Evolutionary conservation across 148 eudicot species (phyloP).

Genomic region (Polygonum aviculare): DNA sequence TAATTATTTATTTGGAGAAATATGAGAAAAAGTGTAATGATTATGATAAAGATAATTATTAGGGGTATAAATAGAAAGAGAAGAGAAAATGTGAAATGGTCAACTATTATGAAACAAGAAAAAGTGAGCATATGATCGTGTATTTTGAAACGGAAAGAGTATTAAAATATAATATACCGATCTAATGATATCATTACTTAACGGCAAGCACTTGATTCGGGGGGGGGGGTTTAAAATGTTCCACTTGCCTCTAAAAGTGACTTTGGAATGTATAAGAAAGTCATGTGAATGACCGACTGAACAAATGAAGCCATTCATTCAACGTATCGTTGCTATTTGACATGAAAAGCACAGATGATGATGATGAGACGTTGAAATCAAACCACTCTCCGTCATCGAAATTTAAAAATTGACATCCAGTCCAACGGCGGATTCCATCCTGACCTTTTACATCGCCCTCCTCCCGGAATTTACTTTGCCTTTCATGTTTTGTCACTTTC

Average conservation of each 20-base stretch:
- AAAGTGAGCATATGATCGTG: too few species aligned
- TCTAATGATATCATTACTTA: not conserved
- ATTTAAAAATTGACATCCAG: not conserved
- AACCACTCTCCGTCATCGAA: not conserved
- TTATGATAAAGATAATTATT: too few species aligned
- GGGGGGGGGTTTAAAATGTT: not conserved
- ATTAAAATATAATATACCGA: not conserved
- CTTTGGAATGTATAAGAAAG: not conserved
- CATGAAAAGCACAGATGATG: not conserved
- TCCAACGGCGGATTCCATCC: not conserved
- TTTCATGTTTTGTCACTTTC: not conserved
- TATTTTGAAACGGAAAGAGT: too few species aligned
- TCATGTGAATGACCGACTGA: not conserved
- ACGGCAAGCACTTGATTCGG: not conserved
- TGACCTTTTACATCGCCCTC: not conserved
- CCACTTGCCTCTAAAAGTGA: not conserved
- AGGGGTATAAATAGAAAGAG: too few species aligned
- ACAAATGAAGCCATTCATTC: not conserved
- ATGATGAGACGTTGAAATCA: not conserved
- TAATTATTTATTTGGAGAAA: too few species aligned
- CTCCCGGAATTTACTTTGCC: not conserved
- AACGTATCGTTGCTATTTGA: not conserved
- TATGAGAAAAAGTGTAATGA: too few species aligned
- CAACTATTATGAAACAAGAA: too few species aligned
- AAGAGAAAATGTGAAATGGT: too few species aligned